These are phyloP conservation scores for Dactylorhiza incarnata DNA, from an alignment of 106 monocot genomes.

Conservation along the genomic window DNA sequence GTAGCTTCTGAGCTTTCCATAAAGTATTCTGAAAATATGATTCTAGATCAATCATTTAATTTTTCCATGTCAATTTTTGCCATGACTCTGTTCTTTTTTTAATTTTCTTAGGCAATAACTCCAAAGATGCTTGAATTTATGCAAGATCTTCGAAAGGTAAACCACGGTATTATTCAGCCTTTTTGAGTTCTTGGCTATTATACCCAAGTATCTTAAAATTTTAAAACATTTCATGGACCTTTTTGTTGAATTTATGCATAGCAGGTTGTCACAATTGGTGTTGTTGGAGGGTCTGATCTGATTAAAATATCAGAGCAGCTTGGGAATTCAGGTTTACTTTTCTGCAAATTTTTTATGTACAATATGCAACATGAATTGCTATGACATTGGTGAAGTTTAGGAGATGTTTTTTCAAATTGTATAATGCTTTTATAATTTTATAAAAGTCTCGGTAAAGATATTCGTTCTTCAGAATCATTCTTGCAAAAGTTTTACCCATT, in stretches of 20 bases:
- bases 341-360: neutral
- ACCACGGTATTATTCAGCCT: neutral
- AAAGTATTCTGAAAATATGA: neutral
- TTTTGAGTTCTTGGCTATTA: neutral
- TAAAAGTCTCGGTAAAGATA: too few species aligned
- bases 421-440: too few species aligned
- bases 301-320: slow-evolving; percentile 88
- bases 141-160: slow-evolving; percentile 64
- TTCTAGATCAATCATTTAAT: neutral
- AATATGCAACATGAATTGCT: too few species aligned
- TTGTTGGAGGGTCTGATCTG: slow-evolving; percentile 94
- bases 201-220: neutral
- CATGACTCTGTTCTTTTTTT: neutral
- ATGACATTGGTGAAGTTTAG: too few species aligned
- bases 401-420: too few species aligned
- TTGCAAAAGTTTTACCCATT: neutral
- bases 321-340: slow-evolving; percentile 53
- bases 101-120: slow-evolving; percentile 43
- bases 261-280: slow-evolving; percentile 84
- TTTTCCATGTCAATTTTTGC: neutral
- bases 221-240: neutral
- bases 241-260: neutral
- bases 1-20: too few species aligned
- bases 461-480: neutral
- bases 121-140: slow-evolving; percentile 73